Evolutionary conservation across 305 asterid species (phyloP), one percentile per base, ranked within the genome.

Genomic region (Withania somnifera): DNA sequence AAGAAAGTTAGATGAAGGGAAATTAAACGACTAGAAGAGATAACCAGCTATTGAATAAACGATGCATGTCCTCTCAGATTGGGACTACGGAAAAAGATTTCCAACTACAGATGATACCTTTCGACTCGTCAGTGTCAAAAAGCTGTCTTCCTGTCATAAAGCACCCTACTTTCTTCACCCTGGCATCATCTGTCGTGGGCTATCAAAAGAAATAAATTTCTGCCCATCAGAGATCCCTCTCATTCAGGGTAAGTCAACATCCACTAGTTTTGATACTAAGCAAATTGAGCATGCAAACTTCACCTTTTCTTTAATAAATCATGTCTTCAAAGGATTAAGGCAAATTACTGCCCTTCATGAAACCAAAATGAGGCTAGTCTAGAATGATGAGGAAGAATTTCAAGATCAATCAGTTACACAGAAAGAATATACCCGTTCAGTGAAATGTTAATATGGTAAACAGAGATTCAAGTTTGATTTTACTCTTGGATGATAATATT

Each of bases 131-230:
- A 84, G 61, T 71, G 28, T n/a, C 80, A 58, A 83, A 54, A 81
- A 50, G 86, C 68, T 66, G 87, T 61, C 61, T 64, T 79, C 83
- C 79, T 60, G 84, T 20, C 69, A 28, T 20, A 28, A 57, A 45
- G 7, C 71, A 8, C 82, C 50, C 82, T 78, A 45, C 79, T 84
- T 86, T 86, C 83, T 89, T 6, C 42, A 82, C 81, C 86, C 84
- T 81, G 86, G 86, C 81, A 87, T 85, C 77, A 63, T 42, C 82
- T 47, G 64, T 47, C 2, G 14, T 61, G 64, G 61, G 60, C 61
- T 63, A 66, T 47, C 57, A 63, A 66, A 34, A n/a, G 63, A 63
- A 26, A 63, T 15, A 80, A 45, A 20, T 80, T 47, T 30, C 61
- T 56, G 28, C 50, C 40, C 83, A 80, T 61, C 51, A 80, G 45